A percentile compares a stretch with the other conserved stretches of the same genome.
phyloP scores from a whole-genome alignment of 352 stramenopile genomes.

The Globisporangium abappressorium region DNA sequence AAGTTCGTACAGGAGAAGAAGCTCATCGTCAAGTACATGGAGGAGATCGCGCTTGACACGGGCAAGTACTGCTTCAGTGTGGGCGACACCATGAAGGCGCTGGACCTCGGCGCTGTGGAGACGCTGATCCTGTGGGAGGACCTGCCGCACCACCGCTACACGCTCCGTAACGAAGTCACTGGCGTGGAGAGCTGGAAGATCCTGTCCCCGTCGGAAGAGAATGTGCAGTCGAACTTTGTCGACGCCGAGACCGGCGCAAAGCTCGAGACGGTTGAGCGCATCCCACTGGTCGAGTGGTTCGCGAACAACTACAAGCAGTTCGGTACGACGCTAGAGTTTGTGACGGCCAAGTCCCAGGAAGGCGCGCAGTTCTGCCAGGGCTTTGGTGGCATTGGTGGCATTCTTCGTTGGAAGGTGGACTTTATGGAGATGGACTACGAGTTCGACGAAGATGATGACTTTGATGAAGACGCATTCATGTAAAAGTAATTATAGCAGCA shows the following conservation, averaged over 20 bases:
- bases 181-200: slow-evolving; percentile 82
- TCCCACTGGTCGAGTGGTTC: slow-evolving; percentile 98
- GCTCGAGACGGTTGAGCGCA: slow-evolving; percentile 96
- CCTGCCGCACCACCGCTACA: slow-evolving; percentile 93
- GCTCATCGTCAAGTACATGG: slow-evolving; percentile 99
- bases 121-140: slow-evolving; percentile 99
- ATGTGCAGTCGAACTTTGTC: slow-evolving; percentile 94
- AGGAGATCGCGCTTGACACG: slow-evolving; percentile 98
- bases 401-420: slow-evolving; percentile 99
- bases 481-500: slow-evolving; percentile 72
- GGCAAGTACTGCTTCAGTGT: slow-evolving; percentile 99
- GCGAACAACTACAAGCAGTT: slow-evolving; percentile 99
- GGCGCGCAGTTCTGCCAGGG: slow-evolving; percentile 99
- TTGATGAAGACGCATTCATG: slow-evolving; percentile 85
- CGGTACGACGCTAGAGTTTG: slow-evolving; percentile 98
- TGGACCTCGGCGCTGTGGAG: slow-evolving; percentile 98
- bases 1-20: slow-evolving; percentile 99
- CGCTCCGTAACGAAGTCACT: slow-evolving; percentile 93
- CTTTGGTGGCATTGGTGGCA: slow-evolving; percentile 99
- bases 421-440: slow-evolving; percentile 97
- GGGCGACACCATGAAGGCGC: slow-evolving; percentile 96
- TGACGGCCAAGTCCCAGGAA: slow-evolving; percentile 97
- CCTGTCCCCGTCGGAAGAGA: slow-evolving; percentile 85
- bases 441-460: slow-evolving; percentile 88
- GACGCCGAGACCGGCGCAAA: slow-evolving; percentile 94